These are phyloP conservation scores for Chaetomium sp. DNA, from an alignment of 2,329 filamentous ascomycete species.

Conservation along the genomic window DNA sequence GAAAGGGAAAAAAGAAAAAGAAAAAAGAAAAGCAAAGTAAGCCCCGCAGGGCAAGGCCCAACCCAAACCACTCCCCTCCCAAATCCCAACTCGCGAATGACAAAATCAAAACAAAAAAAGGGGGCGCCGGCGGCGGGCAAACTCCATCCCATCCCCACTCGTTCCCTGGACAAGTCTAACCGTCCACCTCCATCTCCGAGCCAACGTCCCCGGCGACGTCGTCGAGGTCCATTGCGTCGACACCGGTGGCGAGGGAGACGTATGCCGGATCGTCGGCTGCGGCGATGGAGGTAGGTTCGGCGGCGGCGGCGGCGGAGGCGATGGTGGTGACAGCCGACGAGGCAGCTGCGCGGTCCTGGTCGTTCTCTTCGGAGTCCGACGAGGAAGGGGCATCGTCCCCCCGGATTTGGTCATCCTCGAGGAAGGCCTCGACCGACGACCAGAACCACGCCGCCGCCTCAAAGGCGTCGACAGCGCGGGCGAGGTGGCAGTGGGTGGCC, in stretches of 20 bases:
- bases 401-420: constrained; percentile 13
- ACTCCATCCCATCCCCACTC: not conserved
- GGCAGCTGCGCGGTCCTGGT: not conserved
- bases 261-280: not conserved
- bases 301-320: not conserved
- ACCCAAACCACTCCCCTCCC: not conserved
- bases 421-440: constrained; percentile 9
- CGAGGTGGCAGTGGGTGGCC: constrained; percentile 9
- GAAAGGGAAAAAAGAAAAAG: not conserved
- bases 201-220: constrained; percentile 23
- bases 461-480: constrained; percentile 20
- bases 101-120: too few species aligned
- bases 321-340: not conserved
- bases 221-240: constrained; percentile 5
- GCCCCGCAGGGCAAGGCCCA: not conserved
- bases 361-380: not conserved
- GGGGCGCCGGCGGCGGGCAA: too few species aligned
- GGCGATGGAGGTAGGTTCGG: not conserved
- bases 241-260: not conserved
- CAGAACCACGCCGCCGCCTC: constrained; percentile 15
- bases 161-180: not conserved
- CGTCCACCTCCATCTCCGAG: constrained; percentile 3
- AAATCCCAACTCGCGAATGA: not conserved
- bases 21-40: not conserved
- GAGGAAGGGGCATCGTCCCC: not conserved